Evolutionary conservation across 2,329 filamentous ascomycete species (phyloP).

Genomic region (Boeremia lycopersici): DNA sequence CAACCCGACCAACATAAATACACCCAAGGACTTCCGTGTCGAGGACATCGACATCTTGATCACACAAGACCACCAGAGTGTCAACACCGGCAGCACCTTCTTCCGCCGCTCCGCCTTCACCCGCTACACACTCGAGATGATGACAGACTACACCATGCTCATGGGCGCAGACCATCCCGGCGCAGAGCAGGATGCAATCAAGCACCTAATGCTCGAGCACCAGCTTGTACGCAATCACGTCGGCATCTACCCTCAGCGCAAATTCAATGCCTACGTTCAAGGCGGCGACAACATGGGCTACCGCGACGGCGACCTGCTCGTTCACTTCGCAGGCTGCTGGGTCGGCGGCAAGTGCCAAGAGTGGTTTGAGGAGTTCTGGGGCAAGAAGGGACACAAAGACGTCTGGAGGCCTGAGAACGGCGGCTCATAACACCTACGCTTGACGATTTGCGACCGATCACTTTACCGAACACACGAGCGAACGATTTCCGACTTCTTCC

Average conservation of each 20-base stretch:
- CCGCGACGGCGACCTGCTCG: slow-evolving; percentile 47
- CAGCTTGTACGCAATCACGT: slow-evolving; percentile 46
- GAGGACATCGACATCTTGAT: slow-evolving; percentile 49
- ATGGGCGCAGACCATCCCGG: slow-evolving; percentile 42
- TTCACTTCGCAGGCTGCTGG: slow-evolving; percentile 52
- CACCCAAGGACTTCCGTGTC: slow-evolving; percentile 35
- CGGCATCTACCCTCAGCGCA: slow-evolving; percentile 46
- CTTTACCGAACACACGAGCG: slow-evolving; percentile 5
- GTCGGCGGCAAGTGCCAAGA: slow-evolving; percentile 41
- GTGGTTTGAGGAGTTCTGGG: slow-evolving; percentile 48
- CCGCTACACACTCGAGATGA: slow-evolving; percentile 47
- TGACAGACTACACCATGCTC: slow-evolving; percentile 47
- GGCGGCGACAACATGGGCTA: slow-evolving; percentile 47
- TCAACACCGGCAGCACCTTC: slow-evolving; percentile 50
- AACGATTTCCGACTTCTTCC: slow-evolving; percentile 2
- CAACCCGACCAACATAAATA: slow-evolving; percentile 35
- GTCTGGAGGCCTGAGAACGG: slow-evolving; percentile 26
- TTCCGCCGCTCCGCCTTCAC: slow-evolving; percentile 48
- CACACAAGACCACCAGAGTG: slow-evolving; percentile 49
- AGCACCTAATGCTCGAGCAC: slow-evolving; percentile 45
- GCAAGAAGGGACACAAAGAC: slow-evolving; percentile 33
- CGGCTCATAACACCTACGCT: background rate
- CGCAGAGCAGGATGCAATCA: slow-evolving; percentile 47
- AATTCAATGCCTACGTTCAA: slow-evolving; percentile 47
- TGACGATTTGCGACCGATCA: background rate